Base-by-base conservation (phyloP, 192 early-diverging fungal genomes). In the Funneliformis geosporum region DNA sequence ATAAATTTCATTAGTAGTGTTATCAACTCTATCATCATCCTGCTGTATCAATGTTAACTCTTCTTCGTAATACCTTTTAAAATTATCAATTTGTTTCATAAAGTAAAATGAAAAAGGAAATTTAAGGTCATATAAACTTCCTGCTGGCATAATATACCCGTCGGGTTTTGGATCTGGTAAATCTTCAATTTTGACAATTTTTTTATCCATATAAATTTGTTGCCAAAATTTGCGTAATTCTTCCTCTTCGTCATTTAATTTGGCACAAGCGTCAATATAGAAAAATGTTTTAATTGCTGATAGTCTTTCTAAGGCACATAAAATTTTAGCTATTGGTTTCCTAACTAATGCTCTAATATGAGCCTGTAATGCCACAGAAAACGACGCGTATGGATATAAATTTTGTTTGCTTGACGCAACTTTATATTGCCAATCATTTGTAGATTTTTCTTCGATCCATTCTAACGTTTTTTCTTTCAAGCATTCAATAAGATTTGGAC, bases 101-200 rank as follows among this genome's bases (percentile, higher is more conserved):
- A 80, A 75, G 42, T 80, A 75, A 25, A 39, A 61, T 18, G 70
- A 74, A 28, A 80, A 80, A 5, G 79, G 79, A 44, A 80, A 80
- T 14, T 61, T 44, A 39, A 80, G 46, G 23, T 75, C 60, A 60
- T 64, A 46, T n/a, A 25, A 25, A 11, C 18, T 69, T 7, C 23
- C 47, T 33, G 33, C 1, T 7, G 43, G 5, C 10, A 62, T 42
- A 21, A 33, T 27, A 62, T 80, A 80, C 18, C 4, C 47, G 40
- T 80, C 79, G 3, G 79, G 79, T 21, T 66, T 66, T 23, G 79
- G 79, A 16, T 80, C 72, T n/a, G 28, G 10, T 10, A 80, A 27
- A 5, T 55, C 27, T 6, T 75, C 59, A 38, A 40, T 80, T n/a
- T 40, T 61, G 8, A 80, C 23, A 62, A 74, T 28, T 8, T 60